Evolutionary conservation across 2,329 filamentous ascomycete genomes (phyloP).

Genomic region (Helminthosporium solani): DNA sequence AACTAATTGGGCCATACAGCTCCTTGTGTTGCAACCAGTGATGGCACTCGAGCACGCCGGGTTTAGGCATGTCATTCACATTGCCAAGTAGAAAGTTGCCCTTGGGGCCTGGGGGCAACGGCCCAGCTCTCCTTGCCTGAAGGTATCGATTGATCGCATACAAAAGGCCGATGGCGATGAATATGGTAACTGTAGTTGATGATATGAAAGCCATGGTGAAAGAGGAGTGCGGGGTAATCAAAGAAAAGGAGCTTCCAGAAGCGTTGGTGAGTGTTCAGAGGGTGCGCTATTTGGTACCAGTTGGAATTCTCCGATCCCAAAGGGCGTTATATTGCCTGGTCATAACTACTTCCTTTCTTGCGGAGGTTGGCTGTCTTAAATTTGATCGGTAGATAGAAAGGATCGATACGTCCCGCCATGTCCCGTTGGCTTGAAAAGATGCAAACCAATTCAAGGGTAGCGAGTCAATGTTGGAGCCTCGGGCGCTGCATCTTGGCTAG

Average conservation of each 20-base stretch:
- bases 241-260: background rate
- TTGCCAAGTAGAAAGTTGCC: constrained; percentile 54
- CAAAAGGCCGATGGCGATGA: constrained; percentile 11
- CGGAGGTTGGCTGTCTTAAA: no score
- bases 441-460: no score
- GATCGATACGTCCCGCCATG: no score
- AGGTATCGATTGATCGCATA: constrained; percentile 12
- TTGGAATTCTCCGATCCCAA: no score
- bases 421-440: no score
- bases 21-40: constrained; percentile 51
- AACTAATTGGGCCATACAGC: constrained; percentile 27
- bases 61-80: constrained; percentile 49
- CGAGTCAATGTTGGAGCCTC: no score
- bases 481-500: no score
- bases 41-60: constrained; percentile 41
- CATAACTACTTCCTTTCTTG: no score
- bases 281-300: no score
- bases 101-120: constrained; percentile 54
- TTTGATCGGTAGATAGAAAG: no score
- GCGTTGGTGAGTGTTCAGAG: no score
- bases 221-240: background rate
- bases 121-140: constrained; percentile 7
- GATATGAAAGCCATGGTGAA: constrained; percentile 5
- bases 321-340: no score
- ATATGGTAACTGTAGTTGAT: background rate